These are phyloP conservation scores for Solanum medicagineum DNA, from an alignment of 257 asterid species.

Conservation along the genomic window DNA sequence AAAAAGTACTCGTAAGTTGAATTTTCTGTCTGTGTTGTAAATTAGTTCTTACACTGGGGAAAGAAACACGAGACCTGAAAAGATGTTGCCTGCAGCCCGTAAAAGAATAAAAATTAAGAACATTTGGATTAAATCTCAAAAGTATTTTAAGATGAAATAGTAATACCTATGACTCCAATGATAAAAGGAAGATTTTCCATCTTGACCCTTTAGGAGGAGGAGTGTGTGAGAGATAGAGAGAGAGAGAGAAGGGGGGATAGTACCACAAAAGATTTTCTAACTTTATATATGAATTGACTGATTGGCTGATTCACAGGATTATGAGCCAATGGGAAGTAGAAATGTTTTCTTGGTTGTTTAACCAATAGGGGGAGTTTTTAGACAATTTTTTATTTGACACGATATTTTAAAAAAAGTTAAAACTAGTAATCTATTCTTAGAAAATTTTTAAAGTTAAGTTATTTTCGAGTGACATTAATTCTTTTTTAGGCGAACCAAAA, in stretches of 20 bases:
- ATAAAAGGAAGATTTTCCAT: not conserved
- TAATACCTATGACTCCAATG: not conserved
- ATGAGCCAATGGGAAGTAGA: not conserved
- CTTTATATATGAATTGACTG: not conserved
- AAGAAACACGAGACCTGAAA: conserved; percentile 13
- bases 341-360: not conserved
- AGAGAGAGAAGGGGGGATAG: not conserved
- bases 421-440: too few species aligned
- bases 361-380: not conserved
- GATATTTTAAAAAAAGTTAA: too few species aligned
- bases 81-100: conserved; percentile 11
- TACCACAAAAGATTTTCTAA: not conserved
- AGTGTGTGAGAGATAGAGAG: not conserved
- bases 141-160: not conserved
- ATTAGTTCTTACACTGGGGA: conserved; percentile 20
- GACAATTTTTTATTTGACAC: too few species aligned
- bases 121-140: not conserved
- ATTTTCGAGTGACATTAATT: too few species aligned
- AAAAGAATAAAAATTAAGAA: not conserved
- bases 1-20: not conserved
- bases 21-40: not conserved
- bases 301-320: not conserved
- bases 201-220: not conserved
- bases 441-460: too few species aligned
- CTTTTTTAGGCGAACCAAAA: fast-evolving